Evolutionary conservation across 1,139 yeast genomes (phyloP).

Genomic region (Blastobotrys niveus): DNA sequence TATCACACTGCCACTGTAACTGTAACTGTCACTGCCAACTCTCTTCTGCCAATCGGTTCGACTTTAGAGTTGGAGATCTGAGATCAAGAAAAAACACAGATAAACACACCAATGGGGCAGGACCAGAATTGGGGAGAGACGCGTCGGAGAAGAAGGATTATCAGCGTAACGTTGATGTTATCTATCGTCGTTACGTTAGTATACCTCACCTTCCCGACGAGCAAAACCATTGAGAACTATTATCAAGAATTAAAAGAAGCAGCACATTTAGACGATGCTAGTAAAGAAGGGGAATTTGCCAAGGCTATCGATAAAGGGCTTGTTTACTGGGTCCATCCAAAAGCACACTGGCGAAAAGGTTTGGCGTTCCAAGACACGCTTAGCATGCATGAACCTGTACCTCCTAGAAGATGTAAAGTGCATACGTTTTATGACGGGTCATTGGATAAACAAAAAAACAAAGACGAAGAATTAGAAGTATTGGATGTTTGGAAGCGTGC

Average conservation of each 20-base stretch:
- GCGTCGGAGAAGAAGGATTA: not conserved
- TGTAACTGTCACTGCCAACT: too few relatives aligned
- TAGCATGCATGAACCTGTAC: not conserved
- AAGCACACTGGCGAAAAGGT: constrained; percentile 17
- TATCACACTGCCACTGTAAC: too few relatives aligned
- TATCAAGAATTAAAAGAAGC: not conserved
- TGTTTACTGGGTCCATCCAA: constrained; percentile 13
- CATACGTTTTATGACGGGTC: too few relatives aligned
- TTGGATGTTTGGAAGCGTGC: constrained; percentile 31
- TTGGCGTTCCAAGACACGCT: constrained; percentile 4
- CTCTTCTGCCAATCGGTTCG: too few relatives aligned
- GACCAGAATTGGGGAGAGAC: constrained; percentile 4
- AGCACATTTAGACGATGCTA: not conserved
- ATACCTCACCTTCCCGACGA: constrained; percentile 4
- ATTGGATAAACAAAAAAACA: too few relatives aligned
- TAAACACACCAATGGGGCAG: too few relatives aligned
- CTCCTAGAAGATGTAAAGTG: constrained; percentile 20
- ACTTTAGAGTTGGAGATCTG: too few relatives aligned
- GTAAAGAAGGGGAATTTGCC: not conserved
- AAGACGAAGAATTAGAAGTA: constrained; percentile 20
- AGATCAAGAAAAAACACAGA: too few relatives aligned
- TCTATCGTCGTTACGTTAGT: not conserved
- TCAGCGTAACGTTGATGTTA: not conserved
- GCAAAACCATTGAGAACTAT: not conserved
- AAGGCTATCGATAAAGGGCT: constrained; percentile 14